A percentile compares a stretch with the other conserved stretches of the same genome.
phyloP scores from a whole-genome alignment of 768 basidiomycete genomes.

The Psilocybe subaeruginosa region DNA sequence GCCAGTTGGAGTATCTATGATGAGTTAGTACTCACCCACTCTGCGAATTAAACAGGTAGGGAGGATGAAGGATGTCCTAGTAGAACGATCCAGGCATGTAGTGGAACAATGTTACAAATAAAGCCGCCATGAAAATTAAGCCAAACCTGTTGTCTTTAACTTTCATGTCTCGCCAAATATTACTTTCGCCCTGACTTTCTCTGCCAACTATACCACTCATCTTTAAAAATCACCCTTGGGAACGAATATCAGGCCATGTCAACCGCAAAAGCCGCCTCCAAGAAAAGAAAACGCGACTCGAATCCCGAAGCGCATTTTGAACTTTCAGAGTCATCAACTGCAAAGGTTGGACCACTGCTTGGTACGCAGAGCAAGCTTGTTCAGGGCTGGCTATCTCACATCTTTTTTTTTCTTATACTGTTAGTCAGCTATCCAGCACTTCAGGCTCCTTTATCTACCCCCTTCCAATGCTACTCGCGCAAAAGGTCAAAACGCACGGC shows the following conservation, averaged over 20 bases:
- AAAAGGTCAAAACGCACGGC: constrained; percentile 40
- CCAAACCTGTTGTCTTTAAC: constrained; percentile 16
- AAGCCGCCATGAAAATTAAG: constrained; percentile 14
- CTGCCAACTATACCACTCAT: not conserved
- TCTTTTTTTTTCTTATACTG: not conserved
- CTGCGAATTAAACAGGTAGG: constrained; percentile 10
- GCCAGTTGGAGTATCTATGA: constrained; percentile 12
- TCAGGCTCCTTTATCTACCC: constrained; percentile 55
- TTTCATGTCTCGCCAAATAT: constrained; percentile 6
- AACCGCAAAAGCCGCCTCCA: constrained; percentile 37
- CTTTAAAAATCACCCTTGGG: not conserved
- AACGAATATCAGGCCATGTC: constrained; percentile 28
- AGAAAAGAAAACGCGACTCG: constrained; percentile 44
- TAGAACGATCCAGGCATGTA: constrained; percentile 23
- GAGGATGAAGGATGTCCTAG: constrained; percentile 14
- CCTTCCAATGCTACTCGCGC: constrained; percentile 63
- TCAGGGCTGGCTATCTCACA: not conserved
- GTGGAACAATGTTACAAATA: constrained; percentile 27
- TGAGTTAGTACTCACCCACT: constrained; percentile 18
- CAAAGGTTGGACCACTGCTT: constrained; percentile 39
- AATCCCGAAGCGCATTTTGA: constrained; percentile 32
- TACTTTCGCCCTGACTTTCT: not conserved
- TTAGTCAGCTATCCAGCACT: constrained; percentile 64
- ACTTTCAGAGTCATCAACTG: constrained; percentile 30
- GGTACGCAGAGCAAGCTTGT: constrained; percentile 27